These are phyloP conservation scores for Stephania cephalantha DNA, from an alignment of 164 flowering plant species.

Conservation along the genomic window DNA sequence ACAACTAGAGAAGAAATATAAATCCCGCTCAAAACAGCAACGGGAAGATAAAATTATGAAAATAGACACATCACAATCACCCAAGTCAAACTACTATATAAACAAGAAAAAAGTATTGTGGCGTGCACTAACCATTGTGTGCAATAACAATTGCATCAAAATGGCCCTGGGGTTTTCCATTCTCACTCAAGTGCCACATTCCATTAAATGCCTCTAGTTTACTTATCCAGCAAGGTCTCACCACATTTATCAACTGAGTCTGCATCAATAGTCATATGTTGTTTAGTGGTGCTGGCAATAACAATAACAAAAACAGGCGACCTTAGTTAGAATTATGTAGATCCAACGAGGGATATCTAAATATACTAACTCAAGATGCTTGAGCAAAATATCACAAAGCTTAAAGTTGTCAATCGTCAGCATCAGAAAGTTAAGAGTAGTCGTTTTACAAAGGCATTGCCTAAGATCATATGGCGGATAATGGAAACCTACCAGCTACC, in stretches of 20 bases:
- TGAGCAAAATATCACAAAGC: neutral
- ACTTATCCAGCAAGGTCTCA: conserved; percentile 93
- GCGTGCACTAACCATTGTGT: conserved; percentile 60
- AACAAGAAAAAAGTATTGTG: neutral
- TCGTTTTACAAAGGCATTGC: neutral
- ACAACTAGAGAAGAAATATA: neutral
- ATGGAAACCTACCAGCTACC: neutral
- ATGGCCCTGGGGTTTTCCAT: conserved; percentile 74
- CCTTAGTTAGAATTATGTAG: neutral
- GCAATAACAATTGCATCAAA: conserved; percentile 91
- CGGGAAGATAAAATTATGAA: neutral
- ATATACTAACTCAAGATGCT: neutral
- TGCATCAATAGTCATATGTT: conserved; percentile 28
- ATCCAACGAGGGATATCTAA: neutral
- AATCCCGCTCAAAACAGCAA: neutral
- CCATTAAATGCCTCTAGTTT: conserved; percentile 83
- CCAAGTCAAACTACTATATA: neutral
- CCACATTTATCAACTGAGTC: conserved; percentile 60
- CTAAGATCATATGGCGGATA: neutral
- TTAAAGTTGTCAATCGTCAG: neutral
- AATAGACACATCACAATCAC: neutral
- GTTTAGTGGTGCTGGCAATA: conserved; percentile 5
- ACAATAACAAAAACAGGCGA: neutral
- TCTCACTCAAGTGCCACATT: conserved; percentile 89
- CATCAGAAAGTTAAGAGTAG: neutral